Conservation (phyloP, 306 rosid genomes). For the Arachis stenosperma region DNA sequence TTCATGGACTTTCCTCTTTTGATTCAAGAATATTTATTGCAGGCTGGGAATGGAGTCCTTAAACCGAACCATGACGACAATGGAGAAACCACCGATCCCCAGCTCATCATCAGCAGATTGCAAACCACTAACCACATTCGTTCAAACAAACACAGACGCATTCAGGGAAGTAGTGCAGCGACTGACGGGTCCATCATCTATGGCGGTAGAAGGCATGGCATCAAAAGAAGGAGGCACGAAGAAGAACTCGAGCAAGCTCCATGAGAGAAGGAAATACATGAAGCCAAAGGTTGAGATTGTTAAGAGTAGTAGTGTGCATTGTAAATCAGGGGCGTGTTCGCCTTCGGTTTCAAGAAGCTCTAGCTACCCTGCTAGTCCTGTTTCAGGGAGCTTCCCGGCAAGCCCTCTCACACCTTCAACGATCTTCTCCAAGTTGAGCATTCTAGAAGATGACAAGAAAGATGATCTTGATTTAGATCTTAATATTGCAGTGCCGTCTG, state of each 20-base stretch:
- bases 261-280: conserved; percentile 75
- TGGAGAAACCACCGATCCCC: conserved; percentile 54
- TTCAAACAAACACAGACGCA: conserved; percentile 67
- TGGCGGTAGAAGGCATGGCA: conserved; percentile 30
- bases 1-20: too few relatives aligned
- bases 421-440: conserved; percentile 57
- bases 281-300: conserved; percentile 85
- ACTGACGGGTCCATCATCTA: conserved; percentile 64
- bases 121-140: conserved; percentile 72
- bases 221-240: conserved; percentile 26
- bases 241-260: conserved; percentile 55
- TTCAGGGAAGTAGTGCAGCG: conserved; percentile 83
- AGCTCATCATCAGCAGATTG: conserved; percentile 39
- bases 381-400: conserved; percentile 42
- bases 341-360: conserved; percentile 50
- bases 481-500: too few relatives aligned
- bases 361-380: conserved; percentile 51
- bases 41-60: too few relatives aligned
- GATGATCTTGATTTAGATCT: conserved; percentile 8
- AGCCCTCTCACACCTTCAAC: conserved; percentile 71
- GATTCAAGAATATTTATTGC: too few relatives aligned
- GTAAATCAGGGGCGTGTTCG: conserved; percentile 42
- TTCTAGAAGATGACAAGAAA: conserved; percentile 51
- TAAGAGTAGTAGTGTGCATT: conserved; percentile 55
- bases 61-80: conserved; percentile 14